These are phyloP conservation scores for Candida tetrigidarum DNA, from an alignment of 1,139 yeast genomes.

Conservation along the genomic window DNA sequence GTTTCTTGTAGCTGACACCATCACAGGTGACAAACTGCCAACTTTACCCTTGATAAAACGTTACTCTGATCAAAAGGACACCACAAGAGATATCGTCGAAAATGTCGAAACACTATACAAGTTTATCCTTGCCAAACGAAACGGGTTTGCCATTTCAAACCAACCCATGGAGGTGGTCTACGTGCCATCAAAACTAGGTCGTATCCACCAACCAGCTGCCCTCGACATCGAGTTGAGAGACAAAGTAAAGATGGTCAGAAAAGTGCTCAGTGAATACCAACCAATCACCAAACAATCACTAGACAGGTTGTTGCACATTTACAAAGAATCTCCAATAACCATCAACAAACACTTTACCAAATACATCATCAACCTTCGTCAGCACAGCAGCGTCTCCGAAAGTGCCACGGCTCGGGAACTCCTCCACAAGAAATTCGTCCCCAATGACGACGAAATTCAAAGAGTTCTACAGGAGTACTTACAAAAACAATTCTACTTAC, in stretches of 20 bases:
- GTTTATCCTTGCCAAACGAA: slow-evolving; percentile 26
- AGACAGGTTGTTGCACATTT: slow-evolving; percentile 21
- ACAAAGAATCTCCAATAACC: slow-evolving; percentile 17
- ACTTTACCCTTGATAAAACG: slow-evolving; percentile 10
- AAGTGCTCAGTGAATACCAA: slow-evolving; percentile 19
- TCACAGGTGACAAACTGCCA: not conserved
- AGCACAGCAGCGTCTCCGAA: slow-evolving; percentile 10
- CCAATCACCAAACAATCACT: slow-evolving; percentile 30
- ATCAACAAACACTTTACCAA: slow-evolving; percentile 32
- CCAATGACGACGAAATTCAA: slow-evolving; percentile 35
- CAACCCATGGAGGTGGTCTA: slow-evolving; percentile 38
- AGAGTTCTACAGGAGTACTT: slow-evolving; percentile 35
- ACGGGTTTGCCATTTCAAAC: slow-evolving; percentile 26
- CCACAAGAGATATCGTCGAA: slow-evolving; percentile 11
- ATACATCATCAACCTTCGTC: slow-evolving; percentile 27
- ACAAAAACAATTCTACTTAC: slow-evolving; percentile 34
- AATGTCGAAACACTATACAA: slow-evolving; percentile 23
- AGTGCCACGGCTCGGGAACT: slow-evolving; percentile 22
- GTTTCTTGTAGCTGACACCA: not conserved
- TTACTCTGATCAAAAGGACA: slow-evolving; percentile 3
- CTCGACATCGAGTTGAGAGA: slow-evolving; percentile 30
- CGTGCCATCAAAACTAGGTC: slow-evolving; percentile 36
- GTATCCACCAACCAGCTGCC: slow-evolving; percentile 32
- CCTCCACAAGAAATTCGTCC: slow-evolving; percentile 33
- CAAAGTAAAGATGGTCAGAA: slow-evolving; percentile 29